A percentile compares a stretch with the other conserved stretches of the same genome.
Evolutionary conservation across 352 stramenopile species (phyloP).

Genomic region (Phytophthora boehmeriae): DNA sequence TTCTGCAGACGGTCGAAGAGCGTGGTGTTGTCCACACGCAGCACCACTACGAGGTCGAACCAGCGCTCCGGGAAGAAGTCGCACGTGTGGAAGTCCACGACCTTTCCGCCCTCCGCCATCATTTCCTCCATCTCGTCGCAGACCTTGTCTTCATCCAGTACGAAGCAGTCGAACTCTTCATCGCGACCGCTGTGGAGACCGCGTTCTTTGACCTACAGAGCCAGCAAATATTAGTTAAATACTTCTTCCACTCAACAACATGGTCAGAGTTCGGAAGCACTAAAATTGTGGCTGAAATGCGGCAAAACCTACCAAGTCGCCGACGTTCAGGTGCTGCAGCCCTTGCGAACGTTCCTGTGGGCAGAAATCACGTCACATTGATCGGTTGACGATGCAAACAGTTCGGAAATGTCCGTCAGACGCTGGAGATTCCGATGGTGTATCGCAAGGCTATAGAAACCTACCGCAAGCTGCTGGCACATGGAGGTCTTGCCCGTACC

Average conservation of each 20-base stretch:
- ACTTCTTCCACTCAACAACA: constrained; percentile 4
- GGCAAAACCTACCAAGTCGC: constrained; percentile 81
- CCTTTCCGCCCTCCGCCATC: constrained; percentile 86
- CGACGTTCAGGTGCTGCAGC: constrained; percentile 95
- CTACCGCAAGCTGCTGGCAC: constrained; percentile 89
- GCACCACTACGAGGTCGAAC: constrained; percentile 96
- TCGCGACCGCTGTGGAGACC: constrained; percentile 87
- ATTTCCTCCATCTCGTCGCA: constrained; percentile 95
- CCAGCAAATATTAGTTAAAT: background rate
- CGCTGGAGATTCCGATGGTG: background rate
- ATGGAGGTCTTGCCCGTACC: constrained; percentile 96
- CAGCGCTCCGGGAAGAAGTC: constrained; percentile 98
- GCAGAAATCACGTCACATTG: constrained; percentile 11
- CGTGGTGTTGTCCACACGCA: constrained; percentile 92
- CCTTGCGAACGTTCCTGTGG: constrained; percentile 70
- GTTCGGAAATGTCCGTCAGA: constrained; percentile 14
- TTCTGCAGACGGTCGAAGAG: constrained; percentile 89
- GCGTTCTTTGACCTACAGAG: constrained; percentile 65
- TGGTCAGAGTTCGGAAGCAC: background rate
- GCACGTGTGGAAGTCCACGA: constrained; percentile 98
- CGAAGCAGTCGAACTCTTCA: constrained; percentile 95
- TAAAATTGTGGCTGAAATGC: constrained; percentile 7
- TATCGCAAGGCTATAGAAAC: constrained; percentile 7
- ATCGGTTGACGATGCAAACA: constrained; percentile 10
- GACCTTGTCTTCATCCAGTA: constrained; percentile 98